phyloP scores from a whole-genome alignment of 2,329 filamentous ascomycete species.

The Venturia carpophila region DNA sequence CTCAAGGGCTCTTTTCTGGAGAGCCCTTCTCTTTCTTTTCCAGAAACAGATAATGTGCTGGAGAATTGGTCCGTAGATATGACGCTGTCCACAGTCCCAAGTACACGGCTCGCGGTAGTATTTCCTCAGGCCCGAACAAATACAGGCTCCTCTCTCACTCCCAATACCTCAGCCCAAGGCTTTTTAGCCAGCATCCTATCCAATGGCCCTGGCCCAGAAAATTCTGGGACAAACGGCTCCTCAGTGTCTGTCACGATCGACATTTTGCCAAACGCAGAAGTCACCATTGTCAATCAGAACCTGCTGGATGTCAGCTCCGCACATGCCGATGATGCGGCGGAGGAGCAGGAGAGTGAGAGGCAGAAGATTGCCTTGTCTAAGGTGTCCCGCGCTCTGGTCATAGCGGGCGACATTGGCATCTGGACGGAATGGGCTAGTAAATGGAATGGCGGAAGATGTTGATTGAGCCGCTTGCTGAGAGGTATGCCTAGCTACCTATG shows the following conservation, averaged over 20 bases:
- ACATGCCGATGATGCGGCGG: not conserved
- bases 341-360: conserved; percentile 12
- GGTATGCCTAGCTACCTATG: too few species aligned
- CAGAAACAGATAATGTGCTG: not conserved
- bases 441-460: not conserved
- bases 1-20: conserved; percentile 51
- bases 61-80: conserved; percentile 11
- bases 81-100: conserved; percentile 6
- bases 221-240: not conserved
- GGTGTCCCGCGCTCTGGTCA: conserved; percentile 39
- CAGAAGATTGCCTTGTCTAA: conserved; percentile 24
- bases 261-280: conserved; percentile 51
- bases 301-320: conserved; percentile 14
- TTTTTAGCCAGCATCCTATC: conserved; percentile 1
- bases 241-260: conserved; percentile 47
- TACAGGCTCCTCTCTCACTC: conserved; percentile 35
- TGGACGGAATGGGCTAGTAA: conserved; percentile 43
- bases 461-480: not conserved
- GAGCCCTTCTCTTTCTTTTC: not conserved
- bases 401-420: conserved; percentile 42
- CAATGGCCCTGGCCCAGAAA: not conserved
- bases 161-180: conserved; percentile 36
- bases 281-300: conserved; percentile 50
- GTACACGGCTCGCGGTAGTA: conserved; percentile 38
- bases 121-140: conserved; percentile 37